phyloP scores from a whole-genome alignment of 73 alveolate genomes.

The Paramecium bursaria region DNA sequence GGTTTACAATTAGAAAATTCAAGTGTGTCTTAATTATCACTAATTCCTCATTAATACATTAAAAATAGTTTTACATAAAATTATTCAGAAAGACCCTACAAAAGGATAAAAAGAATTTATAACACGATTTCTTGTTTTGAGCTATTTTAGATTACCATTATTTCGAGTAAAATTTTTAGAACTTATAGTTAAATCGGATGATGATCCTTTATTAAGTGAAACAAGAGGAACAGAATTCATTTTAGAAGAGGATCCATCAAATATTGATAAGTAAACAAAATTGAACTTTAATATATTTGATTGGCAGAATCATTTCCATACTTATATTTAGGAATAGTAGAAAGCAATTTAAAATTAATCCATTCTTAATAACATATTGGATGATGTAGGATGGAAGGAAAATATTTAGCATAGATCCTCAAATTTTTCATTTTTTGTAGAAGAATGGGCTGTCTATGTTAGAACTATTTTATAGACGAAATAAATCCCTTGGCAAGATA shows the following conservation, averaged over 20 bases:
- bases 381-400: constrained; percentile 55
- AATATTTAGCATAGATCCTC: constrained; percentile 34
- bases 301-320: constrained; percentile 49
- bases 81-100: constrained; percentile 30
- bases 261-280: constrained; percentile 52
- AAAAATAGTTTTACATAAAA: background rate
- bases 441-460: constrained; percentile 48
- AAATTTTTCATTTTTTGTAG: constrained; percentile 48
- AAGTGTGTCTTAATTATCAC: constrained; percentile 16
- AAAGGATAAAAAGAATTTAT: background rate
- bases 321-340: constrained; percentile 1
- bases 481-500: constrained; percentile 49
- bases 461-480: constrained; percentile 4
- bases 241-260: constrained; percentile 34
- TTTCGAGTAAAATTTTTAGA: constrained; percentile 35
- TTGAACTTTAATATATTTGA: constrained; percentile 25
- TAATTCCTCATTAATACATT: constrained; percentile 20
- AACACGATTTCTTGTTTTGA: background rate
- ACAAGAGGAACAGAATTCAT: constrained; percentile 48
- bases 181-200: constrained; percentile 9
- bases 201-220: constrained; percentile 33
- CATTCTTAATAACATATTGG: constrained; percentile 7
- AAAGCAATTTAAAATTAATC: constrained; percentile 34
- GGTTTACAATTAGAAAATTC: background rate
- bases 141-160: constrained; percentile 41